Evolutionary conservation across 176 grass and related monocot genomes (phyloP), one percentile per base, ranked within the genome.

Genomic region (Phoenix dactylifera): DNA sequence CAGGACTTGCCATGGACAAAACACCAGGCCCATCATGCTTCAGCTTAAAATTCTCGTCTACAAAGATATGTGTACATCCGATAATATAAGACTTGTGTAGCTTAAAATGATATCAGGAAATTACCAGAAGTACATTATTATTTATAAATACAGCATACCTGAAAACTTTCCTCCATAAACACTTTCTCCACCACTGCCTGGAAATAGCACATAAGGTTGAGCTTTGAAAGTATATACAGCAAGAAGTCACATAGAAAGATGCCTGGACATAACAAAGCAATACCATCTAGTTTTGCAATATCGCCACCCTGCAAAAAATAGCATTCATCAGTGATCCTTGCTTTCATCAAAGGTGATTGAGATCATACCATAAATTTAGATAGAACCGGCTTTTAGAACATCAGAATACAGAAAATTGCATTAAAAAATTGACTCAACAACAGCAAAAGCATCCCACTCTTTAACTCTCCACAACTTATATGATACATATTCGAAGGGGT

Each of bases 261-360:
- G 86, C 86, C 78, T 85, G 82, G 55, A 64, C 67, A 73, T 82
- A 79, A 82, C 59, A 52, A 85, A 85, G 78, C 59, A 89, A 85
- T 89, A 89, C 86, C 86, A 79, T 89, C 86, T 82, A 70, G 81
- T 26, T n/a, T 85, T 72, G 82, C 85, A 67, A 89, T 82, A 76
- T 89, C 86, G 65, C 86, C 86, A 76, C 82, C 86, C 86, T 89
- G 75, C 55, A 75, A 32, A 39, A 69, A 71, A 62, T 1, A 72
- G 35, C 52, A 67, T 74, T 64, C 18, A 74, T 23, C 6, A 58
- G 58, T 60, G 39, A 19, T 50, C 9, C 1, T 39, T 39, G 35
- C 9, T 39, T 39, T 12, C 9, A 14, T 44, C 35, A 44, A 44
- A 44, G 35, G 35, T 44, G 35, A 12, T 12, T 44, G 35, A 44